Percentiles rank a stretch among this genome's conserved stretches.
These are phyloP conservation scores for Aspergillus niger DNA, from an alignment of 2,329 filamentous ascomycete genomes.

Conservation along the genomic window DNA sequence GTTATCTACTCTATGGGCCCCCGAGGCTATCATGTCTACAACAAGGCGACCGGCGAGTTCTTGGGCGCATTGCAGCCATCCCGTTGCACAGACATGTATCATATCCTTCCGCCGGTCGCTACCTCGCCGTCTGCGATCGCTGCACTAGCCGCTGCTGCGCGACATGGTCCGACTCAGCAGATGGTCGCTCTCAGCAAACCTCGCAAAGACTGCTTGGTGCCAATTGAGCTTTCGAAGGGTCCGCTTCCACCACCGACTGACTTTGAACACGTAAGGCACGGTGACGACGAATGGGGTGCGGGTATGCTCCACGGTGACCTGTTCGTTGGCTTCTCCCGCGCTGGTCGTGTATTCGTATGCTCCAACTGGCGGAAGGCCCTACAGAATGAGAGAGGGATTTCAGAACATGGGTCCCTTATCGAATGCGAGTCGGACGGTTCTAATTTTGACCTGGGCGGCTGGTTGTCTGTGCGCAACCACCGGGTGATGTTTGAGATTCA, in stretches of 20 bases:
- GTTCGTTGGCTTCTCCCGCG: slow-evolving; percentile 49
- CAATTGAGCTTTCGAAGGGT: slow-evolving; percentile 31
- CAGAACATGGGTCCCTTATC: slow-evolving; percentile 36
- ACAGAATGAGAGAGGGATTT: slow-evolving; percentile 26
- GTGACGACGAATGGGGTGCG: slow-evolving; percentile 52
- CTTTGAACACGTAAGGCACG: slow-evolving; percentile 29
- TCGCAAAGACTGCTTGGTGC: slow-evolving; percentile 29
- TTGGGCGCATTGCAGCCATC: slow-evolving; percentile 44
- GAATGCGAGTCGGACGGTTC: slow-evolving; percentile 46
- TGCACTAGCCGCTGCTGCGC: slow-evolving; percentile 22
- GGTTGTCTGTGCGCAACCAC: slow-evolving; percentile 47
- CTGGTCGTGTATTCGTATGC: slow-evolving; percentile 49
- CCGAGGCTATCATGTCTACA: slow-evolving; percentile 47
- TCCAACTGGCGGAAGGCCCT: slow-evolving; percentile 47
- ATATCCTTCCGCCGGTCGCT: slow-evolving; percentile 35
- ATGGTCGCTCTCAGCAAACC: slow-evolving; percentile 21
- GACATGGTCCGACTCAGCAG: slow-evolving; percentile 26
- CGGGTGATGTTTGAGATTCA: slow-evolving; percentile 49
- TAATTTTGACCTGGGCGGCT: slow-evolving; percentile 50
- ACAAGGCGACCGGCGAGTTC: slow-evolving; percentile 42
- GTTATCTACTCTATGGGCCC: slow-evolving; percentile 50
- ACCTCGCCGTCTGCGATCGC: slow-evolving; percentile 19
- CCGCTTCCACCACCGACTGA: slow-evolving; percentile 28
- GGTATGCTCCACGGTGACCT: slow-evolving; percentile 46
- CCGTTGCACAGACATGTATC: slow-evolving; percentile 34